phyloP scores from a whole-genome alignment of 2,329 filamentous ascomycete genomes.

The Aspergillus fischeri region DNA sequence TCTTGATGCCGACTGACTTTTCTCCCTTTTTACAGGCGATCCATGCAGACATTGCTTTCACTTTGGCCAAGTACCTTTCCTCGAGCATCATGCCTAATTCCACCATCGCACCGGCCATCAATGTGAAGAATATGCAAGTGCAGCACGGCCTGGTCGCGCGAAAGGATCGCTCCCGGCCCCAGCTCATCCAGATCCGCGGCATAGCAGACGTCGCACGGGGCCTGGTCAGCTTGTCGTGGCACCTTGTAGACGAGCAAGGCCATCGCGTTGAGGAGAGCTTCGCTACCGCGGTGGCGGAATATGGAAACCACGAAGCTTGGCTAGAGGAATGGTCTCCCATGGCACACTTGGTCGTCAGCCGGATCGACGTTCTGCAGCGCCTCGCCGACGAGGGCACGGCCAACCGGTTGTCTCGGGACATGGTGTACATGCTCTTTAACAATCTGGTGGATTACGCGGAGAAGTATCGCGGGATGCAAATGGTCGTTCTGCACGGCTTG shows the following conservation, averaged over 20 bases:
- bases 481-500: conserved; percentile 24
- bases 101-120: conserved; percentile 25
- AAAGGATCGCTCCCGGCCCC: conserved; percentile 4
- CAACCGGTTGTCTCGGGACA: conserved; percentile 24
- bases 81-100: conserved; percentile 6
- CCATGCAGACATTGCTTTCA: conserved; percentile 25
- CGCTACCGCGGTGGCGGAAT: conserved; percentile 13
- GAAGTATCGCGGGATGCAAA: conserved; percentile 31
- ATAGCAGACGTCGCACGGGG: not conserved
- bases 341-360: conserved; percentile 19
- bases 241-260: conserved; percentile 3
- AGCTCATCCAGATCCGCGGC: conserved; percentile 5
- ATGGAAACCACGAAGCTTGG: conserved; percentile 13
- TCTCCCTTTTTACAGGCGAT: conserved; percentile 12
- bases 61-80: conserved; percentile 22
- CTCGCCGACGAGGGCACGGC: conserved; percentile 24
- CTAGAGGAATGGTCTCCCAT: conserved; percentile 15
- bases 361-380: conserved; percentile 21
- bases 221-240: conserved; percentile 1
- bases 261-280: conserved; percentile 5
- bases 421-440: conserved; percentile 35
- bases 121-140: conserved; percentile 40
- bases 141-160: conserved; percentile 54
- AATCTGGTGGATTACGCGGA: conserved; percentile 26
- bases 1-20: not conserved